A percentile compares a stretch with the other conserved stretches of the same genome.
Conservation (phyloP, 2,329 filamentous ascomycete species). For the Penicillium olsonii region DNA sequence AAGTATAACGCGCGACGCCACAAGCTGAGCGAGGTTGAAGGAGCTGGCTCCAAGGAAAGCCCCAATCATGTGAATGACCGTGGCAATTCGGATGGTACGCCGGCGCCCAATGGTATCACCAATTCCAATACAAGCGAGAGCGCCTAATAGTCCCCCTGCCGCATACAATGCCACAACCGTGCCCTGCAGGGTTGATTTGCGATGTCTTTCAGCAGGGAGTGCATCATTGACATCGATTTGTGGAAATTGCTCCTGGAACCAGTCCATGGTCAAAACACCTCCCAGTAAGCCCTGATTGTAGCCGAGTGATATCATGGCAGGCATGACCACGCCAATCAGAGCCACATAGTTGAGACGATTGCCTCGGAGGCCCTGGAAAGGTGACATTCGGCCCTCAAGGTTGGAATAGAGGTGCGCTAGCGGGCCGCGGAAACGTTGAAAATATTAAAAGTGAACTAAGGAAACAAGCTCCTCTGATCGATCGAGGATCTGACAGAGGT, state of each 20-base stretch:
- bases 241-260: constrained; percentile 14
- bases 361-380: constrained; percentile 17
- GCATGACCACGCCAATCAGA: constrained; percentile 15
- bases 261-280: constrained; percentile 16
- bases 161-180: constrained; percentile 18
- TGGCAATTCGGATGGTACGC: constrained; percentile 10
- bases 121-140: constrained; percentile 14
- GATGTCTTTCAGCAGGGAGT: constrained; percentile 1
- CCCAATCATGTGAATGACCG: constrained; percentile 12
- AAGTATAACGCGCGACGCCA: constrained; percentile 13
- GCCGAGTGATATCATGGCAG: constrained; percentile 15
- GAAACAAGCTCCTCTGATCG: neutral
- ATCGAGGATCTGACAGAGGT: neutral
- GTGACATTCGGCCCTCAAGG: constrained; percentile 4
- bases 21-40: constrained; percentile 11
- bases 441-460: neutral
- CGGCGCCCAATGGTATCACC: constrained; percentile 17
- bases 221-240: constrained; percentile 12
- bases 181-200: constrained; percentile 13
- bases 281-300: constrained; percentile 19
- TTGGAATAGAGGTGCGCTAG: neutral
- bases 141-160: constrained; percentile 14
- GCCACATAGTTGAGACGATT: constrained; percentile 14
- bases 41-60: constrained; percentile 15
- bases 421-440: neutral